Conservation (phyloP, 306 rosid genomes). For the Cucumis hystrix region DNA sequence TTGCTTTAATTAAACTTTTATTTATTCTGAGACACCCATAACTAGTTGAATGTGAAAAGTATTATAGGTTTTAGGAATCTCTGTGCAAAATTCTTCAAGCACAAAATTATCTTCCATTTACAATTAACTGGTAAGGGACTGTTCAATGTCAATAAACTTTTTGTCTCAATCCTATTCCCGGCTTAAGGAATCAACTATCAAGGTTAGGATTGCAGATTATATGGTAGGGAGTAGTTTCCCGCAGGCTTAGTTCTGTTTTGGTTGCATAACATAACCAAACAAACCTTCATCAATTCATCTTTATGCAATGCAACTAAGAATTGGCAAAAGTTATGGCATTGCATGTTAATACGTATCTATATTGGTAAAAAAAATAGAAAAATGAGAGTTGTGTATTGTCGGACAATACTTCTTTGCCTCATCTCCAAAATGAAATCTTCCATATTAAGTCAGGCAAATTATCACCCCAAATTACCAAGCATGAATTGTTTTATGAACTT, state of each 20-base stretch:
- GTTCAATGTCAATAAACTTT: background rate
- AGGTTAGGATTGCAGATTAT: background rate
- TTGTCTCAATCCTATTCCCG: background rate
- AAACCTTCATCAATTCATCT: background rate
- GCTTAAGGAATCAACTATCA: background rate
- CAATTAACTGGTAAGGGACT: background rate
- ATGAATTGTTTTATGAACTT: background rate
- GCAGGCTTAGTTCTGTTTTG: background rate
- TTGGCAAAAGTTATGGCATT: background rate
- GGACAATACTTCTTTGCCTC: background rate
- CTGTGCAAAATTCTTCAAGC: background rate
- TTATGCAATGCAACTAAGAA: background rate
- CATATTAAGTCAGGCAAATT: background rate
- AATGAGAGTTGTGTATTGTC: background rate
- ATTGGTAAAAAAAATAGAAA: background rate
- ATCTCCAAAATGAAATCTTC: background rate
- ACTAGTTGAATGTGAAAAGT: background rate
- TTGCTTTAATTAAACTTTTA: background rate
- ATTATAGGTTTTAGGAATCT: background rate
- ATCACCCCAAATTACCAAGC: background rate
- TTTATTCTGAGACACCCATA: background rate
- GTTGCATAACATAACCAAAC: background rate
- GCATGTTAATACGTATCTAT: background rate
- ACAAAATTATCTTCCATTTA: background rate
- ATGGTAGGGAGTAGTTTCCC: background rate